Base-by-base conservation (phyloP, 441 rosid species). In the Corymbia citriodora region DNA sequence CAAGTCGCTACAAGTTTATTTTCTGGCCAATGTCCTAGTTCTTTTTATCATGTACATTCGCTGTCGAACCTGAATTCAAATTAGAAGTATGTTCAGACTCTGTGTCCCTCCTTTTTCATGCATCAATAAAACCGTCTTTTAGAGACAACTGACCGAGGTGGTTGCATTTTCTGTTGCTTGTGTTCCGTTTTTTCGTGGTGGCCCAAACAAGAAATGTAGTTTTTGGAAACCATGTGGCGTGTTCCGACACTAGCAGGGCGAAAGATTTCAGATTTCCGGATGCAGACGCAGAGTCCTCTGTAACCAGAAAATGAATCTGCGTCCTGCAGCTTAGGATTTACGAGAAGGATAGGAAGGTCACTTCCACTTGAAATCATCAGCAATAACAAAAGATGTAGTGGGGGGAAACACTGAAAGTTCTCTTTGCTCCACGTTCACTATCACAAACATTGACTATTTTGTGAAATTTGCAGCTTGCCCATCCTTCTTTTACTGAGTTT, bases 161-260 rank as follows among this genome's bases (percentile, higher is more conserved):
- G 36, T 3, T 36, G 85, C 85, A 11, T 79, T 79, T 79, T 79
- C 52, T 11, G 3, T 40, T 40, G 52, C 85, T 8, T 14, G 14
- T 25, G 52, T 79, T 79, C 29, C n/a, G 10, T 3, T 21, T 40
- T 40, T 74, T 74, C 25, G 17, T 5, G 29, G 52, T 4, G 29
- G 83, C 0, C 7, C 17, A 40, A 21, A 79, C n/a, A 9, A 40
- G 85, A 21, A 25, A 21, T 40, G 52, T 40, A 79, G 85, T 40
- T 7, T 1, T 45, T 79, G 3, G 52, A 13, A 79, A 40, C 3
- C 29, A 0, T 0, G 85, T 1, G n/a, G n/a, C n/a, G 52, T 2
- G 85, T 45, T 29, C 16, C 4, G 33, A 63, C 29, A 13, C 70
- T 63, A 63, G 33, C 70, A 27, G 9, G 33, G 70, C 33, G 2